Percentiles rank a stretch among this genome's conserved stretches.
Evolutionary conservation across 176 grass and related monocot genomes (phyloP).

Genomic region (maize (Zea mays)): DNA sequence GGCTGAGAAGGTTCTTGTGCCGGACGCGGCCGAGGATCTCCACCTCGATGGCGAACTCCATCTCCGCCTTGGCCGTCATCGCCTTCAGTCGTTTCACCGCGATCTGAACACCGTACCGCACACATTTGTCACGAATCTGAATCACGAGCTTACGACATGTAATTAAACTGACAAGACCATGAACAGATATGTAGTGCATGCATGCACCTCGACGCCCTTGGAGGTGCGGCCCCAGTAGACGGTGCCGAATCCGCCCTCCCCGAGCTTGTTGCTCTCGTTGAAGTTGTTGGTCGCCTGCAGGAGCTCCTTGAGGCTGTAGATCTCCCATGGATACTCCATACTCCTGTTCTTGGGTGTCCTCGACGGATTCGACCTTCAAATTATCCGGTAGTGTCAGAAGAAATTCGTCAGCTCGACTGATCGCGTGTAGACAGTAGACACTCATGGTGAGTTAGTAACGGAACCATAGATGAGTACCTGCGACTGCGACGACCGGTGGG

Average conservation of each 20-base stretch:
- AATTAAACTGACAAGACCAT: not conserved
- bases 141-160: not conserved
- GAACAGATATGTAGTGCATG: not conserved
- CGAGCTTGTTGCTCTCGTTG: constrained; percentile 61
- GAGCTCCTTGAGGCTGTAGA: constrained; percentile 69
- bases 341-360: constrained; percentile 40
- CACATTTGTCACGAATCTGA: not conserved
- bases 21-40: constrained; percentile 72
- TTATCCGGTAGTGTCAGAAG: not conserved
- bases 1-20: constrained; percentile 71
- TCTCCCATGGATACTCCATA: constrained; percentile 74
- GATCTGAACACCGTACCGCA: constrained; percentile 32
- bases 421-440: not conserved
- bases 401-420: not conserved
- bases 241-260: constrained; percentile 79
- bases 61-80: constrained; percentile 70
- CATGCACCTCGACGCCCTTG: constrained; percentile 55
- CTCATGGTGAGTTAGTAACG: not conserved
- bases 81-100: constrained; percentile 75
- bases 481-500: constrained; percentile 1
- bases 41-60: constrained; percentile 82
- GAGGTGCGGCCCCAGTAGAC: constrained; percentile 63
- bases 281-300: constrained; percentile 72
- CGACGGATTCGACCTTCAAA: constrained; percentile 1
- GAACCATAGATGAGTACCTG: constrained; percentile 23